phyloP scores from a whole-genome alignment of 257 asterid species.

The Solanum chaucha region DNA sequence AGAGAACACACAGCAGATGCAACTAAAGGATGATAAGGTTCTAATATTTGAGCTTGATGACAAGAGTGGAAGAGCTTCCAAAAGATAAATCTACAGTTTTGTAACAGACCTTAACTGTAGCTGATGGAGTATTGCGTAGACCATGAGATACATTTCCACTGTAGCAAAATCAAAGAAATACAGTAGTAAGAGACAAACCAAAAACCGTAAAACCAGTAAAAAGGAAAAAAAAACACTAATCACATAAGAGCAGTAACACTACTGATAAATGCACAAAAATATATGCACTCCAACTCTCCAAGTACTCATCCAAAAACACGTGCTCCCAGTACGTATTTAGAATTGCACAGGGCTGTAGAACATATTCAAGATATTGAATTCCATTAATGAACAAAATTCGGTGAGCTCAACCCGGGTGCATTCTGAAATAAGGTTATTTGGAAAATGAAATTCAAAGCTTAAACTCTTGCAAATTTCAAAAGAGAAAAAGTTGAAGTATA shows the following conservation, averaged over 20 bases:
- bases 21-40: neutral
- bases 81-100: neutral
- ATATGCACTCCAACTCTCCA: neutral
- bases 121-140: conserved; percentile 74
- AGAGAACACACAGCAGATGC: neutral
- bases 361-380: neutral
- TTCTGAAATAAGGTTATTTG: neutral
- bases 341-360: neutral
- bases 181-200: neutral
- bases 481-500: neutral
- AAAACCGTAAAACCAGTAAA: neutral
- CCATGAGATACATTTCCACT: conserved; percentile 87
- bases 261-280: neutral
- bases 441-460: neutral
- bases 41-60: neutral
- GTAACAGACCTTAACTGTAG: conserved; percentile 58
- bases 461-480: neutral
- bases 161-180: conserved; percentile 13
- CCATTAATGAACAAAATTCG: neutral
- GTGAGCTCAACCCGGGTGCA: neutral
- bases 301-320: neutral
- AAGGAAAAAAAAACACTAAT: neutral
- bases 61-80: neutral
- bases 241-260: neutral
- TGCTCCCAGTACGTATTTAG: neutral